These are phyloP conservation scores for Phanerochaete sordida DNA, from an alignment of 768 basidiomycete genomes.

Conservation along the genomic window DNA sequence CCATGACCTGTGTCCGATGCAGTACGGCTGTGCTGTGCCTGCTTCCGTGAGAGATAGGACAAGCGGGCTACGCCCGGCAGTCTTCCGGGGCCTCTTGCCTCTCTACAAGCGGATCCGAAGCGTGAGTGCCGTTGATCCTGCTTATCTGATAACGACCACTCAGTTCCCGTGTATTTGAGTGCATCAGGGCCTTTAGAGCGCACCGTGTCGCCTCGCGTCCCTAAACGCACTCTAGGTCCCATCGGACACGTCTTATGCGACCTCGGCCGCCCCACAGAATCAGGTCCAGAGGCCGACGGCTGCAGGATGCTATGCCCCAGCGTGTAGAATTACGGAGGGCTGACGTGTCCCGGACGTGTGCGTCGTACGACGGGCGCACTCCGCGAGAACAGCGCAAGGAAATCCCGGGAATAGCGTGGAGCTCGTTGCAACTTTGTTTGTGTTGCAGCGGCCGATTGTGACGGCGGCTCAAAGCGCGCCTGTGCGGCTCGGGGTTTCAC, in stretches of 20 bases:
- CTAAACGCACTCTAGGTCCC: not conserved
- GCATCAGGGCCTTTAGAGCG: not conserved
- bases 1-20: no score
- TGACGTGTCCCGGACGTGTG: conserved; percentile 2
- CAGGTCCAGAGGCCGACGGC: not conserved
- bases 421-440: not conserved
- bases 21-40: no score
- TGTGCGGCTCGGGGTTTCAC: not conserved
- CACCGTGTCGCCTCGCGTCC: not conserved
- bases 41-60: no score
- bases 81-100: no score
- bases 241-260: not conserved
- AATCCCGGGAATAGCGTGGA: conserved; percentile 6
- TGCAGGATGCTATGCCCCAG: not conserved
- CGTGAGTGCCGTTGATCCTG: not conserved
- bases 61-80: no score
- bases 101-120: not conserved
- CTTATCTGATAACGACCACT: conserved; percentile 3
- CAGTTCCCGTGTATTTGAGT: not conserved
- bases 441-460: not conserved
- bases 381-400: not conserved
- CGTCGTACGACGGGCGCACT: conserved; percentile 1
- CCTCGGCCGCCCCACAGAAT: not conserved
- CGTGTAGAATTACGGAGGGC: not conserved
- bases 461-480: not conserved